These are phyloP conservation scores for Dactylonectria estremocensis DNA, from an alignment of 2,329 filamentous ascomycete species.

Conservation along the genomic window DNA sequence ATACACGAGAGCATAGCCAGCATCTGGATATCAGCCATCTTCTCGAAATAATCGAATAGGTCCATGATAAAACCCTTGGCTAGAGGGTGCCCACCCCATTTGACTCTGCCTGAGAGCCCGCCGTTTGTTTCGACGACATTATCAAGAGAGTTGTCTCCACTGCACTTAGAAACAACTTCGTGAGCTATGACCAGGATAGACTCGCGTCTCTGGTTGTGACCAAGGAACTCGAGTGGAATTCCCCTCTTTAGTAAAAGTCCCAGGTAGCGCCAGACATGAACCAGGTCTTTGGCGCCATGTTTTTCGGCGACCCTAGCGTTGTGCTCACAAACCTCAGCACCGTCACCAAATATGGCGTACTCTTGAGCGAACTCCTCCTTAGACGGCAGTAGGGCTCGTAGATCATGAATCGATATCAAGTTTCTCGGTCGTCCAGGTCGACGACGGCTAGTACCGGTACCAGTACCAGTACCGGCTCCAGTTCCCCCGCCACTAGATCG, in stretches of 20 bases:
- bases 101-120: conserved; percentile 71
- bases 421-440: conserved; percentile 72
- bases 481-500: conserved; percentile 75
- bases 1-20: conserved; percentile 80
- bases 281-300: conserved; percentile 79
- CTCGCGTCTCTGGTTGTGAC: conserved; percentile 67
- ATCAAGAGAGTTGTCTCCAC: conserved; percentile 31
- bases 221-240: conserved; percentile 78
- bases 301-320: conserved; percentile 85
- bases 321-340: conserved; percentile 84
- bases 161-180: conserved; percentile 65
- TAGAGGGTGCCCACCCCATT: conserved; percentile 78
- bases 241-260: conserved; percentile 83
- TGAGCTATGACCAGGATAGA: conserved; percentile 80
- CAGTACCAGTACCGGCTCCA: conserved; percentile 63
- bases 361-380: conserved; percentile 82
- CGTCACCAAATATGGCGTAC: conserved; percentile 88
- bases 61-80: conserved; percentile 73
- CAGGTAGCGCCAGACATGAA: conserved; percentile 87
- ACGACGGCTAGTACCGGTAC: conserved; percentile 67
- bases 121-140: conserved; percentile 36
- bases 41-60: conserved; percentile 76
- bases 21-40: conserved; percentile 77
- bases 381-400: conserved; percentile 81
- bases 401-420: conserved; percentile 79